Evolutionary conservation across 2,329 filamentous ascomycete genomes (phyloP), one percentile per base, ranked within the genome.

Genomic region (Microdochium trichocladiopsis): DNA sequence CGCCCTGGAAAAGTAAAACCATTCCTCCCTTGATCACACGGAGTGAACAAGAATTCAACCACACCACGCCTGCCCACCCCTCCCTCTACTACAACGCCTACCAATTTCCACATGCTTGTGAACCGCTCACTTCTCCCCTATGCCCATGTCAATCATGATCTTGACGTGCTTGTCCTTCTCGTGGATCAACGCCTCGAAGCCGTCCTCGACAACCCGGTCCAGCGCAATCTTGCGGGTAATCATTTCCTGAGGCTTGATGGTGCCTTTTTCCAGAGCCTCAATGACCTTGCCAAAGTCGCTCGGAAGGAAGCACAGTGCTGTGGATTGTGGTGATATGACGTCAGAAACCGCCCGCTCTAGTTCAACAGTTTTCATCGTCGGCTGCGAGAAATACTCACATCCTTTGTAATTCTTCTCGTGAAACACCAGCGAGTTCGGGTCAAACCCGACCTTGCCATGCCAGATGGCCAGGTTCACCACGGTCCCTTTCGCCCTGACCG

Each of bases 391-490:
- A 22, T 22, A 45, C 57, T 52, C 53, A 59, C 60, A 52, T 45
- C 75, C 75, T 8, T 73, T 68, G 58, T 79, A 80, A 33, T 67
- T 73, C 28, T 77, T 74, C 61, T 83, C 79, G 6, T 71, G 70
- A 50, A 77, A 75, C 4, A 81, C 72, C 25, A 83, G 57, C 57
- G 75, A 72, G 56, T 81, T 82, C 1, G 78, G 74, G 28, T 77
- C 68, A 50, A 84, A 75, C 0, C 72, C 70, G 3, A 82, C 71
- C 6, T 69, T 68, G 51, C 74, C 79, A 59, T 83, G 80, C 80
- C 80, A 86, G 2, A 86, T 79, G 0, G 83, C 80, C n/a, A 86
- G 74, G 55, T 86, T 86, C 2, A 86, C 74, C 0, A 87, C 72
- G 0, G 78, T 79, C 0, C 82, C 83, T 33, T 77, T 70, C 0